Conservation (phyloP, 2,329 filamentous ascomycete species). For the Xylariaceae sp. region DNA sequence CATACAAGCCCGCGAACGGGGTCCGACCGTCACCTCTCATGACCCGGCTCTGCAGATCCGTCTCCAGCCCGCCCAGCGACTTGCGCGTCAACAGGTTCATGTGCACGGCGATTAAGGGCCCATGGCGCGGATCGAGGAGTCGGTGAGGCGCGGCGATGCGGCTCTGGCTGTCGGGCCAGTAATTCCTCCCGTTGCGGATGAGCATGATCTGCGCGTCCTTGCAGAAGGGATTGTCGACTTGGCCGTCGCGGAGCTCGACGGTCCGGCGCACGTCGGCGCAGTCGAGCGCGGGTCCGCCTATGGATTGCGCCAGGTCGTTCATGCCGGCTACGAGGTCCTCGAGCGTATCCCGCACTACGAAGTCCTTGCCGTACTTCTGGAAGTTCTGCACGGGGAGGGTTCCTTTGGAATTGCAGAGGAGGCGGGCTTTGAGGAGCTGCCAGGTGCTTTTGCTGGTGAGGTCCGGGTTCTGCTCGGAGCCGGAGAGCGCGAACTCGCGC, state of each 20-base stretch:
- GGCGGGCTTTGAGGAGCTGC: conserved; percentile 43
- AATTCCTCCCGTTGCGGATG: conserved; percentile 50
- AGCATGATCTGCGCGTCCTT: conserved; percentile 60
- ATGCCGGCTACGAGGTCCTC: conserved; percentile 51
- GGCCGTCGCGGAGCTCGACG: conserved; percentile 49
- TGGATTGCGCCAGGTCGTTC: conserved; percentile 48
- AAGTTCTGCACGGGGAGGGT: conserved; percentile 53
- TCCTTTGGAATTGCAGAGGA: conserved; percentile 45
- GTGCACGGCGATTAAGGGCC: conserved; percentile 54
- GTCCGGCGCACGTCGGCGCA: conserved; percentile 39
- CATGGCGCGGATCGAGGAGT: conserved; percentile 48
- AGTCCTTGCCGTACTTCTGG: conserved; percentile 53
- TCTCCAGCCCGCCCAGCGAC: conserved; percentile 56
- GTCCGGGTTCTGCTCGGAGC: conserved; percentile 59
- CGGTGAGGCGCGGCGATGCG: conserved; percentile 50
- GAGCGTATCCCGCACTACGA: conserved; percentile 52
- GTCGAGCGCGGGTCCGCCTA: conserved; percentile 44
- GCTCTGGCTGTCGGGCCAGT: conserved; percentile 48
- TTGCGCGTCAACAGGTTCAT: conserved; percentile 58
- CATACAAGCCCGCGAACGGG: conserved; percentile 50
- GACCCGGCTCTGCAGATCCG: conserved; percentile 51
- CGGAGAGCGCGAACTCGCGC: conserved; percentile 57
- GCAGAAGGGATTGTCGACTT: conserved; percentile 50
- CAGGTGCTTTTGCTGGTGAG: conserved; percentile 52
- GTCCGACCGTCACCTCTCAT: conserved; percentile 42